Evolutionary conservation across 192 early-diverging fungal species (phyloP), one percentile per base, ranked within the genome.

Genomic region (Rhizophagus sp.): DNA sequence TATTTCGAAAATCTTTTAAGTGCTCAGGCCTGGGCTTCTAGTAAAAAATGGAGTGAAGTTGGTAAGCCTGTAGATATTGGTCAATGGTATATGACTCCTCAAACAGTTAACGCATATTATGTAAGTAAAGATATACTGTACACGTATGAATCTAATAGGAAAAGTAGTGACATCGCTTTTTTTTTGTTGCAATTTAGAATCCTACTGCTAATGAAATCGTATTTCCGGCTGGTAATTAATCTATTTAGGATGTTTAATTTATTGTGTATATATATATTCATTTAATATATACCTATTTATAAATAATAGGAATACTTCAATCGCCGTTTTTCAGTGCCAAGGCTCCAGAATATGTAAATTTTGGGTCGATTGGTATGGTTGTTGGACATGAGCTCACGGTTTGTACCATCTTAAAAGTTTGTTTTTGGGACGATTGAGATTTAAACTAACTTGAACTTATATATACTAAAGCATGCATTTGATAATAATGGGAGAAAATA

Each of bases 311-410:
- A 34, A 87, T 94, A 62, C 73, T 94, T 9, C 91, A 93, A 70
- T 83, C 83, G 2, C 93, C 93, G 5, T 86, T 94, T 57, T 95
- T 90, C 75, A 86, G 87, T 73, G 41, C 81, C 1, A 39, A 80
- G 8, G 88, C 87, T 68, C 90, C 92, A 15, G 83, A 83, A 69
- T 86, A 87, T 61, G 41, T 95, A 72, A 93, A 93, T 74, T 95
- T 90, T 83, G 93, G 92, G 22, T 85, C 84, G 8, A 86, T 92
- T 36, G 94, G 94, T 22, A 83, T 88, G 62, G 87, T 95, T 30
- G 88, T 93, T 52, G 93, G 94, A 2, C 94, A 95, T 80, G 94
- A 95, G 79, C 82, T 94, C n/a, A 90, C 87, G 34, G 88, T 89
- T 83, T 80, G 74, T 67, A 3, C 15, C 17, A 50, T 15, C 9